These are phyloP conservation scores for Sodiomyces alkalinus DNA, from an alignment of 2,329 filamentous ascomycete species.

Conservation along the genomic window DNA sequence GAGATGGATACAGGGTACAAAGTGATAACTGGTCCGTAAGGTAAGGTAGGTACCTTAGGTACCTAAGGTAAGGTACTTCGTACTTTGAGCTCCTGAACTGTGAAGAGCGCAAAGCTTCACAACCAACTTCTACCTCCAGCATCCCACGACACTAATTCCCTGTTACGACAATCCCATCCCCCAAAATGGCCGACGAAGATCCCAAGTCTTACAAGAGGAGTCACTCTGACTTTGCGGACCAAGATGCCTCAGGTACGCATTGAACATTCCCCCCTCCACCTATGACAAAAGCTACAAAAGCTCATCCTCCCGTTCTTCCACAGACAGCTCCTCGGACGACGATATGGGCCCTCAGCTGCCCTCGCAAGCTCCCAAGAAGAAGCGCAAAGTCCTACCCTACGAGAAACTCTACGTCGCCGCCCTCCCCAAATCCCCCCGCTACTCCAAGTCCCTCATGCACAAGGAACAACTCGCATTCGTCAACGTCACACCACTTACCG, in stretches of 20 bases:
- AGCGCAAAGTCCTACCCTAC: slow-evolving; percentile 77
- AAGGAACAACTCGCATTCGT: slow-evolving; percentile 84
- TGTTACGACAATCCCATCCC: too few species aligned
- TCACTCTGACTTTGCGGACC: slow-evolving; percentile 37
- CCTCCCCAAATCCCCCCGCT: slow-evolving; percentile 64
- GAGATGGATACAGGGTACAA: too few species aligned
- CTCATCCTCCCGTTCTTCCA: slow-evolving; percentile 1
- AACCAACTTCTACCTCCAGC: not conserved
- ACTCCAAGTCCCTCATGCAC: slow-evolving; percentile 97
- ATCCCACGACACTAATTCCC: too few species aligned
- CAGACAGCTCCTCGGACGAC: slow-evolving; percentile 66
- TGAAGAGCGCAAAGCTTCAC: too few species aligned
- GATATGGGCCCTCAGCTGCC: slow-evolving; percentile 90
- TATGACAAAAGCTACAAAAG: not conserved
- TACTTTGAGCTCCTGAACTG: too few species aligned
- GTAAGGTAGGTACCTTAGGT: too few species aligned
- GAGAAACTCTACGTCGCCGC: slow-evolving; percentile 92
- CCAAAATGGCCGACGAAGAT: slow-evolving; percentile 18
- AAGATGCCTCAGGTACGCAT: slow-evolving; percentile 26
- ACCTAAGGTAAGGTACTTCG: too few species aligned
- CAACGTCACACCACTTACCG: slow-evolving; percentile 77
- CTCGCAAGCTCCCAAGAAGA: slow-evolving; percentile 63
- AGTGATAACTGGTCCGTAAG: too few species aligned
- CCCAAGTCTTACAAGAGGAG: slow-evolving; percentile 34
- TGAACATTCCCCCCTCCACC: not conserved